A percentile compares a stretch with the other conserved stretches of the same genome.
phyloP scores from a whole-genome alignment of 2,329 filamentous ascomycete species.

The Fusarium globosum region DNA sequence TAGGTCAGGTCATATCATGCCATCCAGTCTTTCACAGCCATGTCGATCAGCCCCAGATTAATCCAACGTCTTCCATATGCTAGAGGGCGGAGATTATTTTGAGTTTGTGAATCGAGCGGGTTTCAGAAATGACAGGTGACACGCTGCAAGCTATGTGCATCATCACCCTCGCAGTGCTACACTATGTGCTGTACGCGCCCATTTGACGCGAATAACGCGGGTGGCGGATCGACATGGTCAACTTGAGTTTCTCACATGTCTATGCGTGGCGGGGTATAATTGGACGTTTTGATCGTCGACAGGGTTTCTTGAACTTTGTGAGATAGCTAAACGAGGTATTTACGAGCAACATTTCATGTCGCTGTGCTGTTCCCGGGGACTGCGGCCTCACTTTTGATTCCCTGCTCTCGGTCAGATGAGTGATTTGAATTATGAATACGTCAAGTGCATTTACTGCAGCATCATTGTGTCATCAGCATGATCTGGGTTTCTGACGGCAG shows the following conservation, averaged over 20 bases:
- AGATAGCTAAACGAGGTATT: neutral
- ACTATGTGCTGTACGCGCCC: neutral
- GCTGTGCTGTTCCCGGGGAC: too few relatives aligned
- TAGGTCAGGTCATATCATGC: neutral
- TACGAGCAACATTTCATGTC: neutral
- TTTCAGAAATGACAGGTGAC: neutral
- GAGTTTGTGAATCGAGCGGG: neutral
- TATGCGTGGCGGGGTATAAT: neutral
- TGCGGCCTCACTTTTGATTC: neutral
- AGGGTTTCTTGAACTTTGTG: neutral
- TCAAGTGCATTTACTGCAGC: accelerated
- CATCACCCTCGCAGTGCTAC: neutral
- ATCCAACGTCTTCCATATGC: neutral
- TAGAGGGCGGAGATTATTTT: neutral
- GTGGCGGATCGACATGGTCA: accelerated
- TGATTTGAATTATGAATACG: too few relatives aligned
- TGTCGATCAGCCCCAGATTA: neutral
- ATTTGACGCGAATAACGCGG: neutral
- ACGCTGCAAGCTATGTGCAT: neutral
- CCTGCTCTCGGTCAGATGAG: accelerated
- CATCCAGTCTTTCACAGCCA: neutral
- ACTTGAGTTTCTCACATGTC: neutral
- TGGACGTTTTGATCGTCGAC: neutral
- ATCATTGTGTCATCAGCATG: accelerated
- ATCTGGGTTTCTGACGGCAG: accelerated